Conservation (phyloP, 1,284 basidiomycete genomes). For the Pseudozyma sp. region DNA sequence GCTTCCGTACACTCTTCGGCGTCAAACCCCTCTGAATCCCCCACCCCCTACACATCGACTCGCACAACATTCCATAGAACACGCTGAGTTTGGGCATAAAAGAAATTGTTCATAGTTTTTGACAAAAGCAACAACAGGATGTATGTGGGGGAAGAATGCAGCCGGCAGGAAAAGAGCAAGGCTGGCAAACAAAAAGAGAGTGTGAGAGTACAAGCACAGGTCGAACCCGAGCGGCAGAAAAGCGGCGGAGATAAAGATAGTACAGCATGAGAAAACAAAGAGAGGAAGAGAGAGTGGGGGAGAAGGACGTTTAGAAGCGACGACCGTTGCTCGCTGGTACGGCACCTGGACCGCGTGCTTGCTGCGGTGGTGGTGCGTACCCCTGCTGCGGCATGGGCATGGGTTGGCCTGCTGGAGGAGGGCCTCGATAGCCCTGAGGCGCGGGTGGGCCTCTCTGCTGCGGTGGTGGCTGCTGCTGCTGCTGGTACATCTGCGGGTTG, state of each 20-base stretch:
- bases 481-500: conserved; percentile 52
- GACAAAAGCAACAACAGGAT: conserved; percentile 2
- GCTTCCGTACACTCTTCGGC: conserved; percentile 53
- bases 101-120: conserved; percentile 28
- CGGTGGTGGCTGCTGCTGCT: conserved; percentile 16
- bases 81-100: conserved; percentile 4
- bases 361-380: conserved; percentile 34
- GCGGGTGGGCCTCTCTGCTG: conserved; percentile 33
- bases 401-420: conserved; percentile 24
- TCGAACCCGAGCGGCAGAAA: not conserved
- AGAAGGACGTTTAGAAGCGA: conserved; percentile 22
- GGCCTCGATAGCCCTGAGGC: conserved; percentile 32
- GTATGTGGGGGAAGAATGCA: conserved; percentile 8
- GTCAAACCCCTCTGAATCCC: conserved; percentile 51
- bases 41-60: not conserved
- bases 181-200: conserved; percentile 9
- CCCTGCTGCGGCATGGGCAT: conserved; percentile 33
- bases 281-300: not conserved
- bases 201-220: conserved; percentile 3
- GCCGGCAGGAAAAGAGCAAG: not conserved
- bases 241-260: conserved; percentile 1
- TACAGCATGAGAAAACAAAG: not conserved
- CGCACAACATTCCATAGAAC: conserved; percentile 7
- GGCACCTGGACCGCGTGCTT: conserved; percentile 31
- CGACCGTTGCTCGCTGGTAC: conserved; percentile 34